Conservation (phyloP, 139 green algal species). For the Zygnema cylindricum region DNA sequence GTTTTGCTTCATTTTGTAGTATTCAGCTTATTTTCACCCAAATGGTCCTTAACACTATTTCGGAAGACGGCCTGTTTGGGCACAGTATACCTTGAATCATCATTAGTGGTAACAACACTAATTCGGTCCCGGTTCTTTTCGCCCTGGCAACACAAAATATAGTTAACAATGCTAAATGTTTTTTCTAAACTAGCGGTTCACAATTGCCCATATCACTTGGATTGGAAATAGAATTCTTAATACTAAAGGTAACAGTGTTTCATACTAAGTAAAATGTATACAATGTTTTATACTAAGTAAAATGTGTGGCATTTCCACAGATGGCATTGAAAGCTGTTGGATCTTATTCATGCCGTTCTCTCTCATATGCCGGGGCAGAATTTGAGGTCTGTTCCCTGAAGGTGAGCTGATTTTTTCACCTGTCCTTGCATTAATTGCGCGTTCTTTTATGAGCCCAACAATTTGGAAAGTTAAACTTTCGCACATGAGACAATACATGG, state of each 20-base stretch:
- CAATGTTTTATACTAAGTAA: neutral
- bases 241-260: neutral
- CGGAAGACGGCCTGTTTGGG: too few relatives aligned
- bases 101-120: too few relatives aligned
- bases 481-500: neutral
- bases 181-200: too few relatives aligned
- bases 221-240: neutral
- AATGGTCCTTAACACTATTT: too few relatives aligned
- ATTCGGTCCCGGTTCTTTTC: too few relatives aligned
- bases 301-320: neutral
- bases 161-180: too few relatives aligned
- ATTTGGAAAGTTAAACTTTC: neutral
- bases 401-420: neutral
- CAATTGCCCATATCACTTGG: too few relatives aligned
- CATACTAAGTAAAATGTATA: neutral
- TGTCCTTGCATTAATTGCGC: neutral
- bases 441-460: neutral
- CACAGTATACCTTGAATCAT: too few relatives aligned
- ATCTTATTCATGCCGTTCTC: conserved; percentile 76
- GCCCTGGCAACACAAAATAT: too few relatives aligned
- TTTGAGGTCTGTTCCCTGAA: conserved; percentile 77
- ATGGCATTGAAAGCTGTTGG: conserved; percentile 56
- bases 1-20: too few relatives aligned
- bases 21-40: too few relatives aligned
- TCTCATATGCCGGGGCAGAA: conserved; percentile 76